phyloP scores from a whole-genome alignment of 768 basidiomycete genomes.

The Panellus pusillus region DNA sequence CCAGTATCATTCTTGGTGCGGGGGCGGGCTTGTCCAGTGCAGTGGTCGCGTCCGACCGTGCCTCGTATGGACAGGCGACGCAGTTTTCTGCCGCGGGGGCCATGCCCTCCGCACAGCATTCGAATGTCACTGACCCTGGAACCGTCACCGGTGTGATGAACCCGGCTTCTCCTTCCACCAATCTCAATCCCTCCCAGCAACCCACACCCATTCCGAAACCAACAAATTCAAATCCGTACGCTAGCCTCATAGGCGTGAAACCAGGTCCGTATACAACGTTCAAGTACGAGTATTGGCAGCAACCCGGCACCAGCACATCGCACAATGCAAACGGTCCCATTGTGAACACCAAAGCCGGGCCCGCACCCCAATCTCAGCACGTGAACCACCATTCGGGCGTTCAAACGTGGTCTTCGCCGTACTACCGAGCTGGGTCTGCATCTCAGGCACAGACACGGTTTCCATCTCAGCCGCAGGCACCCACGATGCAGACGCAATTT shows the following conservation, averaged over 20 bases:
- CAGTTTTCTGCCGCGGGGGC: no score
- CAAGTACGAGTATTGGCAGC: slow-evolving; percentile 11
- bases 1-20: slow-evolving; percentile 67
- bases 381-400: neutral
- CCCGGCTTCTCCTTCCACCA: no score
- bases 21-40: neutral
- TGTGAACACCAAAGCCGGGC: no score
- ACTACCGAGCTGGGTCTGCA: slow-evolving; percentile 1
- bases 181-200: no score
- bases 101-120: no score
- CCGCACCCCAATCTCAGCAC: neutral
- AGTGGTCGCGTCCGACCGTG: neutral
- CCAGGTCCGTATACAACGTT: slow-evolving; percentile 2
- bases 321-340: no score
- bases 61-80: no score
- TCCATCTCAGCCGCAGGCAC: neutral
- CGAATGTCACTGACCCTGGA: no score
- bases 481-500: no score
- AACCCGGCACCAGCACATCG: neutral
- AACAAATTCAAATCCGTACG: neutral
- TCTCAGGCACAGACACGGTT: neutral
- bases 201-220: no score
- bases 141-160: no score
- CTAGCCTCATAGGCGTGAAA: neutral
- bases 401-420: slow-evolving; percentile 11